Evolutionary conservation across 1,284 basidiomycete genomes (phyloP), one percentile per base, ranked within the genome.

Genomic region (Amylostereum areolatum): DNA sequence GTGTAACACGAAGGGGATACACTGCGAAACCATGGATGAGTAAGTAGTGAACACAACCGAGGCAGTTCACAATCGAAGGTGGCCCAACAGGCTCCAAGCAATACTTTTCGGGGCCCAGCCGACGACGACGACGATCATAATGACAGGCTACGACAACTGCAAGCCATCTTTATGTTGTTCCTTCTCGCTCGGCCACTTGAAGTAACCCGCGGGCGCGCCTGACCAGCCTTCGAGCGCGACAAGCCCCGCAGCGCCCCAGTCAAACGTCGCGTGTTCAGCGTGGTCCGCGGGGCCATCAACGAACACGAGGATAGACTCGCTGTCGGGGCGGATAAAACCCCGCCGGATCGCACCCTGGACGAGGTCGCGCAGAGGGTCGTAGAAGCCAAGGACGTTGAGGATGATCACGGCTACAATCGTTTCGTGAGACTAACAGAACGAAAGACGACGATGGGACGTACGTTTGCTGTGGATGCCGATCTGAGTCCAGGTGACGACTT

Each of bases 401-500:
- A 96, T 69, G 31, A 96, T 68, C 48, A 95, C 83, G 11, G 93
- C 90, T 82, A 59, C 43, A n/a, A n/a, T n/a, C n/a, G n/a, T n/a
- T n/a, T n/a, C n/a, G n/a, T n/a, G n/a, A n/a, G 12, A 7, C n/a
- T n/a, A n/a, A 31, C 39, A 42, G 18, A 32, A 12, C 11, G 45
- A 30, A 50, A 57, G 30, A 45, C 47, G 48, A 52, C 3, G 3
- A 4, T 46, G 30, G 30, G 28, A 61, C 79, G 53, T 61, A 89
- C 88, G 89, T 71, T 92, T 92, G 46, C 78, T 73, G 64, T 96
- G 93, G 51, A 97, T 92, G 24, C 90, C 90, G 12, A 97, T 69
- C 63, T 95, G 89, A 7, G 83, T 85, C 94, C 94, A 97, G 2
- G 93, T 95, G 36, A 86, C 78, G 56, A 91, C 93, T 67, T 97